Percentiles rank a stretch among this genome's conserved stretches.
Evolutionary conservation across 2,329 filamentous ascomycete species (phyloP).

Genomic region (Cladosporium phlei): DNA sequence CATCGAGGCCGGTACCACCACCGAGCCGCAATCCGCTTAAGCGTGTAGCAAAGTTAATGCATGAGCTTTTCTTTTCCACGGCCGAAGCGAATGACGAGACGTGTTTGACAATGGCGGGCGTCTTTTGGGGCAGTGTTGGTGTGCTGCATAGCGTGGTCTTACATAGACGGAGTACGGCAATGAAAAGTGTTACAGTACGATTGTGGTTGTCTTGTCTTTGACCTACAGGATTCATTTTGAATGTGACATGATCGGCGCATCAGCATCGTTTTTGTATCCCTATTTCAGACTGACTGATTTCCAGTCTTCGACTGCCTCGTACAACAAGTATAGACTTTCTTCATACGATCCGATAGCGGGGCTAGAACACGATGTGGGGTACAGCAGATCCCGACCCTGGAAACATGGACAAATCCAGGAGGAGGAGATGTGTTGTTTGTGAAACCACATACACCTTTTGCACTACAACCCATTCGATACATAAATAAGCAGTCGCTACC

Average conservation of each 20-base stretch:
- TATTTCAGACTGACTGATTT: too few relatives aligned
- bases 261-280: neutral
- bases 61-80: constrained; percentile 8
- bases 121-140: constrained; percentile 9
- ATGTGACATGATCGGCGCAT: too few relatives aligned
- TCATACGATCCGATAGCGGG: neutral
- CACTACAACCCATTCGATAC: too few relatives aligned
- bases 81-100: constrained; percentile 12
- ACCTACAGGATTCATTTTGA: neutral
- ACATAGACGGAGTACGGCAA: constrained; percentile 7
- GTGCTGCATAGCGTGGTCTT: constrained; percentile 13
- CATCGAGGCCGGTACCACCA: constrained; percentile 30
- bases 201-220: neutral
- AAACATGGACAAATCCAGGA: neutral
- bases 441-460: neutral
- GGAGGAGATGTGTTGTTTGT: constrained; percentile 12
- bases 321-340: neutral
- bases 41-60: constrained; percentile 8
- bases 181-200: constrained; percentile 7
- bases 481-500: too few relatives aligned
- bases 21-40: constrained; percentile 24
- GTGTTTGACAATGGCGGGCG: constrained; percentile 11
- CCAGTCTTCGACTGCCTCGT: neutral
- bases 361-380: constrained; percentile 3
- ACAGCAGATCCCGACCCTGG: constrained; percentile 4